Evolutionary conservation across 805 yeast species (phyloP).

Genomic region (Ogataea haglerorum): DNA sequence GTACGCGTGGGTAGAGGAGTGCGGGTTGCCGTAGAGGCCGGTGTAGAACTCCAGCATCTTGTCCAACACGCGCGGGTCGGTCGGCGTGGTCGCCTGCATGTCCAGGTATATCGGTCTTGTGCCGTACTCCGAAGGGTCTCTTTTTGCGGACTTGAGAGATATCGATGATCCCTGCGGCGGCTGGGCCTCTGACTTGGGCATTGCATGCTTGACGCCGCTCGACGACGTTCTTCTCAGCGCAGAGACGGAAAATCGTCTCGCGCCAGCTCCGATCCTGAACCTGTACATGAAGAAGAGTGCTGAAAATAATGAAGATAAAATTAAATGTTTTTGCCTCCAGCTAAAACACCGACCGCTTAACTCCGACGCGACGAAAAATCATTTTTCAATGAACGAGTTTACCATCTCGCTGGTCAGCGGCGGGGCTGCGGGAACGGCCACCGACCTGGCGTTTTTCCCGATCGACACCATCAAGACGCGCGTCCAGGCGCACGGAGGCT

Average conservation of each 20-base stretch:
- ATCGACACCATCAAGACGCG: constrained; percentile 94
- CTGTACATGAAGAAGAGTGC: constrained; percentile 1
- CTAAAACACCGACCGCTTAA: neutral
- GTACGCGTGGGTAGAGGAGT: constrained; percentile 92
- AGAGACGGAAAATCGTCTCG: constrained; percentile 5
- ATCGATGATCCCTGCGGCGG: constrained; percentile 50
- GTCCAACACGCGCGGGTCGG: constrained; percentile 93
- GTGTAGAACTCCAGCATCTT: constrained; percentile 83
- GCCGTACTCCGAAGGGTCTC: constrained; percentile 50
- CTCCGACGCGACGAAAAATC: constrained; percentile 7
- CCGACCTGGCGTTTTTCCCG: constrained; percentile 93
- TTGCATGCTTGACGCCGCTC: constrained; percentile 23
- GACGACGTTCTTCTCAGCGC: constrained; percentile 15
- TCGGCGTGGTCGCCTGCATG: constrained; percentile 98
- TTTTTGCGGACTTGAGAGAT: constrained; percentile 39
- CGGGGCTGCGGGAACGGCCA: constrained; percentile 94
- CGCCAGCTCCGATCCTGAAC: constrained; percentile 1
- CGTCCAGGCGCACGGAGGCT: constrained; percentile 93
- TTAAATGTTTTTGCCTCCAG: constrained; percentile 2
- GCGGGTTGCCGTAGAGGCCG: constrained; percentile 96
- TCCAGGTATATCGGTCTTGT: constrained; percentile 92
- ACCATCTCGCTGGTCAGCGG: constrained; percentile 49
- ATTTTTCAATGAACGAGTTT: constrained; percentile 8
- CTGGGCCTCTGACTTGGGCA: constrained; percentile 18
- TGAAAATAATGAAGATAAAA: neutral